These are phyloP conservation scores for Scheffersomyces titani DNA, from an alignment of 1,139 yeast genomes.

Conservation along the genomic window DNA sequence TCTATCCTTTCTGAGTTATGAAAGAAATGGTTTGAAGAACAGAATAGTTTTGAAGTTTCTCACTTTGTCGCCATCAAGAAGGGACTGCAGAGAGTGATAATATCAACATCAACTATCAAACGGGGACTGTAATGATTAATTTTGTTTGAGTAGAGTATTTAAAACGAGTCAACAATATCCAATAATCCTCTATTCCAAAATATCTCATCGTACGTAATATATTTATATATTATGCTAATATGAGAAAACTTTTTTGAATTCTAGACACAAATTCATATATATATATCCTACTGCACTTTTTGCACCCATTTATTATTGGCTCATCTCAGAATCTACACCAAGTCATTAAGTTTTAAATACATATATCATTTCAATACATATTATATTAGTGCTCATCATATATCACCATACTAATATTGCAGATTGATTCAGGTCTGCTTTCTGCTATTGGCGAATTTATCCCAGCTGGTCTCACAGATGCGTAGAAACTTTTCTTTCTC, in stretches of 20 bases:
- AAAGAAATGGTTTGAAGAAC: not conserved
- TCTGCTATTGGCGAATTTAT: conserved; percentile 32
- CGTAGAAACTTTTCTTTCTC: conserved; percentile 51
- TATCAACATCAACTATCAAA: too few relatives aligned
- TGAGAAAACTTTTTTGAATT: too few relatives aligned
- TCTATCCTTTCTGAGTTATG: not conserved
- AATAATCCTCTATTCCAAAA: too few relatives aligned
- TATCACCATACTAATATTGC: not conserved
- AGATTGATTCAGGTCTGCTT: not conserved
- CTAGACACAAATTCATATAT: not conserved
- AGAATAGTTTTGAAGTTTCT: not conserved
- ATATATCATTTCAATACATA: not conserved
- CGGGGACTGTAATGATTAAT: too few relatives aligned
- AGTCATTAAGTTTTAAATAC: not conserved
- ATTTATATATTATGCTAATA: not conserved
- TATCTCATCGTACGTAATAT: not conserved
- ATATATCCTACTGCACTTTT: not conserved
- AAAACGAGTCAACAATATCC: not conserved
- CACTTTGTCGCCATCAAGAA: not conserved
- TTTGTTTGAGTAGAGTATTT: not conserved
- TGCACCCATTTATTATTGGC: not conserved
- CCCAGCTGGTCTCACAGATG: conserved; percentile 59
- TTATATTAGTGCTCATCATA: not conserved
- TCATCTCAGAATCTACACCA: not conserved
- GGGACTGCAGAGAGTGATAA: not conserved